Evolutionary conservation across 768 basidiomycete species (phyloP).

Genomic region (Boletus subcaerulescens): DNA sequence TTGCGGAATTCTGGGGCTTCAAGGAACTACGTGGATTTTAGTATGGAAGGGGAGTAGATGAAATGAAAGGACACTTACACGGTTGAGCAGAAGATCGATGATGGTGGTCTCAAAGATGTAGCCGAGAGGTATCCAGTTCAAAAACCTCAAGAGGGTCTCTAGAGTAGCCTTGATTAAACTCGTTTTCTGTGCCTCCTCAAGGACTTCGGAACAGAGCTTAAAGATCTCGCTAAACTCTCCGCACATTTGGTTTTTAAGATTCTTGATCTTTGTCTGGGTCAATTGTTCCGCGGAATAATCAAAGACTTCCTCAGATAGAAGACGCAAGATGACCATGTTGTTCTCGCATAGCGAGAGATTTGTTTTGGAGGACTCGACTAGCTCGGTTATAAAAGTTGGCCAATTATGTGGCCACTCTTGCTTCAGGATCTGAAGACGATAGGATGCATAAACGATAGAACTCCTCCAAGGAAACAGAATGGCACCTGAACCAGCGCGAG

Average conservation of each 20-base stretch:
- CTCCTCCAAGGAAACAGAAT: background rate
- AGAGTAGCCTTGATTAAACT: slow-evolving; percentile 92
- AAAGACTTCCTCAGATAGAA: slow-evolving; percentile 98
- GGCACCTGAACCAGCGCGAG: slow-evolving; percentile 89
- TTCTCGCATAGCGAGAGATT: slow-evolving; percentile 97
- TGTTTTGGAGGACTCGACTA: slow-evolving; percentile 95
- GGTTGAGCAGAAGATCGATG: slow-evolving; percentile 87
- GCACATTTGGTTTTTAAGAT: slow-evolving; percentile 97
- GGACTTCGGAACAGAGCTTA: slow-evolving; percentile 93
- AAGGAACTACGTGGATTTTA: slow-evolving; percentile 64
- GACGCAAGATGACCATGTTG: slow-evolving; percentile 97
- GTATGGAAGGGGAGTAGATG: slow-evolving; percentile 7
- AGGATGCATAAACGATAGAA: slow-evolving; percentile 1
- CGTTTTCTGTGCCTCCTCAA: slow-evolving; percentile 95
- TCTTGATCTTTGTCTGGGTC: slow-evolving; percentile 97
- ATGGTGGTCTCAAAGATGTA: slow-evolving; percentile 99
- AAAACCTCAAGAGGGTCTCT: slow-evolving; percentile 91
- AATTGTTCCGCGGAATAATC: slow-evolving; percentile 98
- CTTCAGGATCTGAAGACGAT: slow-evolving; percentile 76
- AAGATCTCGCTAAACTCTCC: slow-evolving; percentile 97
- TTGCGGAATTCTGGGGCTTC: slow-evolving; percentile 97
- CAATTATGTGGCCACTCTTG: slow-evolving; percentile 99
- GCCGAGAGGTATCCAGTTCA: slow-evolving; percentile 99
- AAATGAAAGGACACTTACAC: slow-evolving; percentile 53
- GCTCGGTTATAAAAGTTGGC: slow-evolving; percentile 96